Conservation (phyloP, 495 filamentous ascomycete genomes). For the Penicillium pancosmium region DNA sequence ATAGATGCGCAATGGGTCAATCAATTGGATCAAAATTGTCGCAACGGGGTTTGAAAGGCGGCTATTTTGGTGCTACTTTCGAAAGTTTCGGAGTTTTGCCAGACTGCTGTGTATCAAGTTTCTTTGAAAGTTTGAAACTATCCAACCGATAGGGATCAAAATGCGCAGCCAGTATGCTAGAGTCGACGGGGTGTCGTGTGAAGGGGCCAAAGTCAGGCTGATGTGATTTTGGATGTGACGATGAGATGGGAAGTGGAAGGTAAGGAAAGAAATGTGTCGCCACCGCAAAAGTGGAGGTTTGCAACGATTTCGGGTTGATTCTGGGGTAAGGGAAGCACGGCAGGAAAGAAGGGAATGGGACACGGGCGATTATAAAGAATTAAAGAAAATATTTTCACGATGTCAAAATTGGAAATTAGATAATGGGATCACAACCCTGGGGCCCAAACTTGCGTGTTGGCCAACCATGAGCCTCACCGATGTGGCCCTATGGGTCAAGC, state of each 20-base stretch:
- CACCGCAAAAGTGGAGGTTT: constrained; percentile 2
- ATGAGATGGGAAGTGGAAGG: neutral
- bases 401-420: constrained; percentile 1
- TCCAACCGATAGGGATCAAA: constrained; percentile 5
- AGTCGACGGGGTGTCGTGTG: neutral
- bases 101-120: constrained; percentile 18
- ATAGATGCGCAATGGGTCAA: constrained; percentile 12
- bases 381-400: constrained; percentile 5
- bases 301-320: neutral
- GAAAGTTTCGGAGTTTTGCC: constrained; percentile 9
- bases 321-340: constrained; percentile 3
- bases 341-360: neutral
- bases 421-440: neutral
- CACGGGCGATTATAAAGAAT: neutral
- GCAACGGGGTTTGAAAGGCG: constrained; percentile 18
- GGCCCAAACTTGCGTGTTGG: constrained; percentile 7
- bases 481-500: constrained; percentile 2
- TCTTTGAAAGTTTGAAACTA: constrained; percentile 21
- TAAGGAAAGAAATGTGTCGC: neutral
- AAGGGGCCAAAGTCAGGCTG: neutral
- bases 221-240: neutral
- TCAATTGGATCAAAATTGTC: constrained; percentile 7
- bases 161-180: neutral
- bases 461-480: constrained; percentile 6
- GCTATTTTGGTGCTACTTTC: constrained; percentile 23